A percentile compares a stretch with the other conserved stretches of the same genome.
Evolutionary conservation across 768 basidiomycete genomes (phyloP).

Genomic region (Naematelia encephala): DNA sequence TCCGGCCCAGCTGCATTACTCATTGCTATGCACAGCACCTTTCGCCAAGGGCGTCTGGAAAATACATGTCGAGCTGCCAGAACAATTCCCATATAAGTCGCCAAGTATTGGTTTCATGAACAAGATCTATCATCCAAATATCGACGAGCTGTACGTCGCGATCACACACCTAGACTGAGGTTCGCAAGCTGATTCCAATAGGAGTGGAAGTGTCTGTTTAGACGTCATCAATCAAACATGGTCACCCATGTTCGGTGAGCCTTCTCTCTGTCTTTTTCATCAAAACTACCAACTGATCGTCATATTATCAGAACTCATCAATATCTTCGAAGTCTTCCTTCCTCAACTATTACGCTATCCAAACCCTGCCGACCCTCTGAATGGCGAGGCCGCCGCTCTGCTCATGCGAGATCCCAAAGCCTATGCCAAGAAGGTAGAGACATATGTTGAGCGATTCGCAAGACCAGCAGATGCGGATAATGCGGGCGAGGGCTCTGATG

Average conservation of each 20-base stretch:
- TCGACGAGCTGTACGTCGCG: conserved; percentile 86
- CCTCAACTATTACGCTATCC: conserved; percentile 96
- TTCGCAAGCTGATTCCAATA: conserved; percentile 46
- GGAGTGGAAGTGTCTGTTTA: conserved; percentile 95
- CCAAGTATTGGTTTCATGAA: conserved; percentile 99
- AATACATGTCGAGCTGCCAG: conserved; percentile 97
- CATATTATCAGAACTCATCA: conserved; percentile 79
- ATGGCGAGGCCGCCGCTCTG: conserved; percentile 94
- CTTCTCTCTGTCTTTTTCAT: not conserved
- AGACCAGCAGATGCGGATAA: conserved; percentile 85
- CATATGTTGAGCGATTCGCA: conserved; percentile 93
- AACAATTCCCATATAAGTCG: conserved; percentile 98
- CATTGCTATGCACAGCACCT: conserved; percentile 61
- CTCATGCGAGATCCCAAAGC: conserved; percentile 96
- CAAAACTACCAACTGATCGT: not conserved
- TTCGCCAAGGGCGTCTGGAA: conserved; percentile 99
- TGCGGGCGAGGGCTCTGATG: conserved; percentile 56
- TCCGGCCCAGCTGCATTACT: conserved; percentile 1
- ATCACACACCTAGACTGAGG: not conserved
- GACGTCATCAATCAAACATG: conserved; percentile 99
- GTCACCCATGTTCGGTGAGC: conserved; percentile 99
- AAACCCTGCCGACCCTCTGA: conserved; percentile 95
- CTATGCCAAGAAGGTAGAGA: conserved; percentile 91
- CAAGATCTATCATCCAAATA: conserved; percentile 99
- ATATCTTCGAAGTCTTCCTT: conserved; percentile 97